phyloP scores from a whole-genome alignment of 768 basidiomycete species.

The Peribolospora kevripleyi region DNA sequence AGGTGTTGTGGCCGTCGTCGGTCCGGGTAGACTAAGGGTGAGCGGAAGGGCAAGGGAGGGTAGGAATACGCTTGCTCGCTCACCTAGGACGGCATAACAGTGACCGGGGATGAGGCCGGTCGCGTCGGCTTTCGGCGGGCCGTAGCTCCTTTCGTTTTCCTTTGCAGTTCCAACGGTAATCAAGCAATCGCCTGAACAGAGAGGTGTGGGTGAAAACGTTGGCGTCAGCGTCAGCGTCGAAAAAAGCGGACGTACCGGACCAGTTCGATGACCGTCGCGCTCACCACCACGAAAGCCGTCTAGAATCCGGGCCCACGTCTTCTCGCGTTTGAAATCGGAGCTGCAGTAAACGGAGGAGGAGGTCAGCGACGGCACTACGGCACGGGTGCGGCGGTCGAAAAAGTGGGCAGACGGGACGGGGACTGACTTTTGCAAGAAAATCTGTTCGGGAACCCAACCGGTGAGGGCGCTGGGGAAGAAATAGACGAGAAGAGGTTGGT shows the following conservation, averaged over 20 bases:
- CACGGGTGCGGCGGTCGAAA: too few species aligned
- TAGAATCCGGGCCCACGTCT: background rate
- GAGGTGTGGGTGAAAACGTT: background rate
- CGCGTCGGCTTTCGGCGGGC: too few species aligned
- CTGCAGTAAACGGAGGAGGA: background rate
- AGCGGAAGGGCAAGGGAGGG: background rate
- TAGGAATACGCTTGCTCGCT: background rate
- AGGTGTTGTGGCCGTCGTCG: background rate
- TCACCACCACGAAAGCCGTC: constrained; percentile 1
- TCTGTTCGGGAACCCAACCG: constrained; percentile 8
- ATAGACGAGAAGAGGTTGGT: background rate
- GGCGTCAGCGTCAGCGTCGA: background rate
- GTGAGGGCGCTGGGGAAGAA: background rate
- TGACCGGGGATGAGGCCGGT: constrained; percentile 2
- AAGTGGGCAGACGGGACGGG: too few species aligned
- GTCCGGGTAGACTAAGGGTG: background rate
- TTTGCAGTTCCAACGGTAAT: constrained; percentile 6
- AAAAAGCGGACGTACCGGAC: too few species aligned
- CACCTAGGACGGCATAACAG: constrained; percentile 10
- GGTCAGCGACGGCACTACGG: too few species aligned
- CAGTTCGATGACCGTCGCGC: background rate
- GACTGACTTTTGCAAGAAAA: background rate
- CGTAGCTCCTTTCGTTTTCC: background rate
- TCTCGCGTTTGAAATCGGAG: background rate
- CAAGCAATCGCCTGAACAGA: constrained; percentile 4